These are phyloP conservation scores for Mortierella sp. DNA, from an alignment of 371 early-diverging fungal genomes.

Conservation along the genomic window DNA sequence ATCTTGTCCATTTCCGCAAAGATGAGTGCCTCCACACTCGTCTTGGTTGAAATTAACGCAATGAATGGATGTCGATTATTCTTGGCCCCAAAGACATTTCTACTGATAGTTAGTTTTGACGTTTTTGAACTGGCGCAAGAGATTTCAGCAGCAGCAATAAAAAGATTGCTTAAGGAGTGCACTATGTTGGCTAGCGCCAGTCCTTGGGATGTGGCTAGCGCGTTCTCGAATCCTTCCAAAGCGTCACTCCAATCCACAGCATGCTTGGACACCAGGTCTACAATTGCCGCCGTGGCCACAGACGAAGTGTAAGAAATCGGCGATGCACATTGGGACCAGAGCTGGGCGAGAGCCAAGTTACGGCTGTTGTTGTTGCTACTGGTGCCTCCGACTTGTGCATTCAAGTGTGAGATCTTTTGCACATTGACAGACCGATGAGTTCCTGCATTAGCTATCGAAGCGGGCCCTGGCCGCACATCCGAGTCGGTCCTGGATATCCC, in stretches of 20 bases:
- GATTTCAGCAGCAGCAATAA: conserved; percentile 32
- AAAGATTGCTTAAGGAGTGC: conserved; percentile 36
- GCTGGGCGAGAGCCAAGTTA: conserved; percentile 34
- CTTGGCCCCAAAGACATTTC: conserved; percentile 32
- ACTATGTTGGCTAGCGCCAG: conserved; percentile 38
- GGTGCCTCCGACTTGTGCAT: conserved; percentile 13
- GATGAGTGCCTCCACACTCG: conserved; percentile 23
- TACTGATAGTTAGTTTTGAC: conserved; percentile 3
- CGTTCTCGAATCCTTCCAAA: conserved; percentile 45
- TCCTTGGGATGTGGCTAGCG: conserved; percentile 37
- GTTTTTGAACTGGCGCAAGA: conserved; percentile 2
- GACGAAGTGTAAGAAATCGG: conserved; percentile 34
- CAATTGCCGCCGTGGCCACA: conserved; percentile 29
- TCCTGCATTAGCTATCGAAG: not conserved
- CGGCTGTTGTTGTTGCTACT: conserved; percentile 15
- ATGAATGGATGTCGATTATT: conserved; percentile 53
- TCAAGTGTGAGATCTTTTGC: conserved; percentile 34
- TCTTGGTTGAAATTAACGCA: conserved; percentile 25
- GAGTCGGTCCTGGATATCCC: conserved; percentile 2
- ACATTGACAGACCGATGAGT: conserved; percentile 46
- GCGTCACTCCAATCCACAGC: conserved; percentile 41
- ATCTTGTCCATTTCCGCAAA: conserved; percentile 42
- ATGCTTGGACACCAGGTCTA: conserved; percentile 24
- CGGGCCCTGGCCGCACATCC: conserved; percentile 1
- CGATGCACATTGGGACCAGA: conserved; percentile 48